Evolutionary conservation across 495 filamentous ascomycete genomes (phyloP), one percentile per base, ranked within the genome.

Genomic region (Daldinia bambusicola): DNA sequence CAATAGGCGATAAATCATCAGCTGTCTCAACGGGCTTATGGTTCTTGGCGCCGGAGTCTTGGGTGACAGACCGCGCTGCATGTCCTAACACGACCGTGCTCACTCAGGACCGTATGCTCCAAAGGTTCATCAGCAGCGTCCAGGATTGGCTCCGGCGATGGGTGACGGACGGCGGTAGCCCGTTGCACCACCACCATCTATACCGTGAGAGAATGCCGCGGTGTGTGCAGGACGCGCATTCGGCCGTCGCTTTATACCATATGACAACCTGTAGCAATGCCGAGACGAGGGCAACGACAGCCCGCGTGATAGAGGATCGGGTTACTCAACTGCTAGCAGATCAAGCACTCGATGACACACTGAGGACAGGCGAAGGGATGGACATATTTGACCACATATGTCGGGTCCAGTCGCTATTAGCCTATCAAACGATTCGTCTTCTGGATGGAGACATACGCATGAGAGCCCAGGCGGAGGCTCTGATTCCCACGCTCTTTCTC

Each of bases 371-470:
- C 36, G 45, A 20, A 22, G 41, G 40, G 5, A 34, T 58, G 41
- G 66, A 67, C n/a, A 38, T 71, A 26, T 70, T 76, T 32, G 68
- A 76, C 6, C 82, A 83, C 37, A 77, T 88, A 3, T 78, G 83
- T 1, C 69, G 80, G 2, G 75, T 83, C 0, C 84, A 87, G 64
- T 81, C 84, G 0, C 74, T 88, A 32, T 69, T 86, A 10, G 71
- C 84, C 4, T 87, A 84, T 71, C 84, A 86, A 61, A 80, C 88
- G 52, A 85, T 89, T 65, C 80, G 83, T 10, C 77, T 90, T 16
- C 88, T 88, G 67, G 86, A 89, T 69, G 85, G 84, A 31, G 84
- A 88, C 70, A 81, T 88, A 53, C 79, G 83, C 36, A 80, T 82
- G 51, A 80, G 82, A 6, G 77, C 80, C 1, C 71, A 81, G 22